phyloP scores from a whole-genome alignment of 345 rosid genomes.

The Erodium maritimum region DNA sequence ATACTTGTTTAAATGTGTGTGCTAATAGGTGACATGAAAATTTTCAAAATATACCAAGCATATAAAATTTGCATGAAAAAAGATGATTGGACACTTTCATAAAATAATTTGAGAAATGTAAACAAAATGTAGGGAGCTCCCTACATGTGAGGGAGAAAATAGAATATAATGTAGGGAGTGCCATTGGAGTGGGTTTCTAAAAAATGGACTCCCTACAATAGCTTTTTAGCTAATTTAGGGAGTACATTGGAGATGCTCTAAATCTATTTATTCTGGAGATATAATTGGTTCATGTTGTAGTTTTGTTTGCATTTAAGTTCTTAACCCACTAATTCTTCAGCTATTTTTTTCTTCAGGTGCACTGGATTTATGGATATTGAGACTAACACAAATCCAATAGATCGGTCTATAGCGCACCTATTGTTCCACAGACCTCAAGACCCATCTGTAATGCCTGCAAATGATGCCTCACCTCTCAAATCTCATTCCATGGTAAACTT shows the following conservation, averaged over 20 bases:
- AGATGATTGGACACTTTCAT: not conserved
- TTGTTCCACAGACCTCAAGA: slow-evolving; percentile 82
- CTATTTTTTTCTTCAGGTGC: slow-evolving; percentile 27
- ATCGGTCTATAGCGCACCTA: slow-evolving; percentile 83
- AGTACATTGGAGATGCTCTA: no score
- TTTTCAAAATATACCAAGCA: not conserved
- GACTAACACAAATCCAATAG: slow-evolving; percentile 88
- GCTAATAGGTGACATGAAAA: not conserved
- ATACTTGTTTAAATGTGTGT: not conserved
- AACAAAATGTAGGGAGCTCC: no score
- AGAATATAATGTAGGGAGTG: no score
- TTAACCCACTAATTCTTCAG: not conserved
- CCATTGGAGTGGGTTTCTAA: no score
- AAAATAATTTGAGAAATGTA: no score
- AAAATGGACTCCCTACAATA: no score
- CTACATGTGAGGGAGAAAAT: no score
- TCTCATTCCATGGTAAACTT: slow-evolving; percentile 38
- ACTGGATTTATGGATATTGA: slow-evolving; percentile 58
- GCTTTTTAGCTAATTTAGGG: no score
- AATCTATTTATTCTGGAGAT: no score
- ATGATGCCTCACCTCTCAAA: slow-evolving; percentile 27
- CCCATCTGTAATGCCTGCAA: slow-evolving; percentile 30
- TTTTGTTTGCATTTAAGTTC: not conserved
- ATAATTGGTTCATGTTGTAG: not conserved
- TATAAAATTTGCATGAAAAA: not conserved